Base-by-base conservation (phyloP, 495 filamentous ascomycete genomes). In the Aspergillus carlsbadensis region DNA sequence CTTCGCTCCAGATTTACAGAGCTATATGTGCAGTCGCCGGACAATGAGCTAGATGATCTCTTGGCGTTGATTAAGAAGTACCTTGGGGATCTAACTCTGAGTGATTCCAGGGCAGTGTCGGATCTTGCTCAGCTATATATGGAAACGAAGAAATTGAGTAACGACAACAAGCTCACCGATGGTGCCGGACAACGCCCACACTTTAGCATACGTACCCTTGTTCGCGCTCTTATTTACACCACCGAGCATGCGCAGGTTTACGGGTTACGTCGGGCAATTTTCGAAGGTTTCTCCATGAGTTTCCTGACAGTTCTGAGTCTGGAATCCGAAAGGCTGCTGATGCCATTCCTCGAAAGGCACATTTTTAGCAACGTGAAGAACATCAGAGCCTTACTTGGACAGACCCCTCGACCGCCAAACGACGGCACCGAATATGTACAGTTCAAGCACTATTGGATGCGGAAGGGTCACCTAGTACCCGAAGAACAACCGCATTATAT, bases 281-380 rank as follows among this genome's bases (percentile, higher is more conserved):
- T 88, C 62, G 95, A 99, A 73, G 95, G 95, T 0, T 98, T 97
- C 68, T 92, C 88, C n/a, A 98, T 99, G 95, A 91, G 91, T 56
- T 99, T 98, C 58, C 73, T 95, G 34, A 98, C 95, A 0, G 78
- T 95, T 18, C 76, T 99, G 15, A 84, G 92, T 61, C 77, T 81
- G 64, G 81, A 86, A 21, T 97, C 93, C 0, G 90, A 93, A 61
- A 74, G 78, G 43, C 75, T 88, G n/a, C 74, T 98, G 13, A 74
- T 86, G 41, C 89, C 93, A 1, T 69, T 95, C 10, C 90, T 98
- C 43, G 86, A 94, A 58, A 84, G 88, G 55, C 81, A 93, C 62
- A 78, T 99, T 5, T 83, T 96, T 39, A 79, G 82, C 40, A 81
- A 77, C 65, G 78, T 84, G 22, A 78, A 83, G 56, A 86, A 91